Percentiles rank a stretch among this genome's conserved stretches.
Evolutionary conservation across 306 rosid species (phyloP).

Genomic region (Luffa aegyptiaca): DNA sequence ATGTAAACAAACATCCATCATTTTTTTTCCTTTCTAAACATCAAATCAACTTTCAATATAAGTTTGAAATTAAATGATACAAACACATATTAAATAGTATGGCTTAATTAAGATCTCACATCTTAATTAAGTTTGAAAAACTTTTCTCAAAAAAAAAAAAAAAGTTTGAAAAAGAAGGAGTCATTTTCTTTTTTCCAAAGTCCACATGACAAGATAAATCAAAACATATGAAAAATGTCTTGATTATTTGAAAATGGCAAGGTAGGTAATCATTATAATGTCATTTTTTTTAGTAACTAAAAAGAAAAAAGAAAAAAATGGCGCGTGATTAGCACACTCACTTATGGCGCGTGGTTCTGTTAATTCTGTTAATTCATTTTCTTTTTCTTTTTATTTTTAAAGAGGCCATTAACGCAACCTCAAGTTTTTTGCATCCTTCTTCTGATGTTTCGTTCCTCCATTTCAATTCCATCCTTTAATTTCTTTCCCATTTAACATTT

Average conservation of each 20-base stretch:
- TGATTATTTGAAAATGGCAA: background rate
- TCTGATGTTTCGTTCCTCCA: background rate
- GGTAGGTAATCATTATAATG: background rate
- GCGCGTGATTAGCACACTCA: slow-evolving; percentile 3
- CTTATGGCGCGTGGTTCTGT: slow-evolving; percentile 44
- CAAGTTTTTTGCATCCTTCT: slow-evolving; percentile 16
- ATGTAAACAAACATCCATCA: background rate
- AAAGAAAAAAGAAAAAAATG: no score
- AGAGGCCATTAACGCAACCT: slow-evolving; percentile 4
- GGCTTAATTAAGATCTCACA: background rate
- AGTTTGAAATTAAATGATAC: background rate
- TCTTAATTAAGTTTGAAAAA: background rate
- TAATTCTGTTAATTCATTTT: slow-evolving; percentile 17
- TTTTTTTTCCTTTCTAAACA: no score
- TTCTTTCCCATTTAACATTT: slow-evolving; percentile 10
- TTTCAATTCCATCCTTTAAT: background rate
- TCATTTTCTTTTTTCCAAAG: background rate
- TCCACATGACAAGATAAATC: background rate
- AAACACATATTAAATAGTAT: background rate
- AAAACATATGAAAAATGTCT: background rate
- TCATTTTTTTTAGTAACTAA: no score
- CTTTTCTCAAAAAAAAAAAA: background rate
- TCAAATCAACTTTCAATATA: background rate
- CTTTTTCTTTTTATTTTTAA: background rate
- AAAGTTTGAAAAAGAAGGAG: background rate